phyloP scores from a whole-genome alignment of 306 rosid genomes.

The Parietaria judaica region DNA sequence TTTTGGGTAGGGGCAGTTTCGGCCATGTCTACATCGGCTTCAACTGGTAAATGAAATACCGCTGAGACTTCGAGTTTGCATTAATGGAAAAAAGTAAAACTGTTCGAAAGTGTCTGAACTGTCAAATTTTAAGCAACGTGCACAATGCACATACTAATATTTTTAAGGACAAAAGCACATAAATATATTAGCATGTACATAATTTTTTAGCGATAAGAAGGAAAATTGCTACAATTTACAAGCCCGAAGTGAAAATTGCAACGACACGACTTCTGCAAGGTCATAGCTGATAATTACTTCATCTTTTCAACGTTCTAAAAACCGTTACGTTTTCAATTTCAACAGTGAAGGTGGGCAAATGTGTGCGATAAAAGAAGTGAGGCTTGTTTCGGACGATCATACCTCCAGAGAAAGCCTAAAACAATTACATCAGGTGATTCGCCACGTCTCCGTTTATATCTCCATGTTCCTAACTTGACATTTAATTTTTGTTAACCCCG shows the following conservation, averaged over 20 bases:
- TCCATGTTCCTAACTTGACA: not conserved
- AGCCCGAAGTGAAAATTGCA: too few relatives aligned
- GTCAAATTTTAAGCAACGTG: too few relatives aligned
- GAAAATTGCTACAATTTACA: too few relatives aligned
- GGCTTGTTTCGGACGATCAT: slow-evolving; percentile 69
- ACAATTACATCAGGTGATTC: slow-evolving; percentile 82
- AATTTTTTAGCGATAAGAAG: too few relatives aligned
- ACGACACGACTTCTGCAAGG: too few relatives aligned
- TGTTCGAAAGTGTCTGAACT: too few relatives aligned
- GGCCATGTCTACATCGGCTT: slow-evolving; percentile 94
- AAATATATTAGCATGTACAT: too few relatives aligned
- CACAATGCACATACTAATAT: too few relatives aligned
- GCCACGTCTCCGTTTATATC: not conserved
- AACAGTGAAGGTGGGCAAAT: slow-evolving; percentile 92
- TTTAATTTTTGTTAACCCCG: slow-evolving; percentile 14
- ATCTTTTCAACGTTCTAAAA: slow-evolving; percentile 16
- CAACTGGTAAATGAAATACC: slow-evolving; percentile 45
- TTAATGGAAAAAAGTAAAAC: too few relatives aligned
- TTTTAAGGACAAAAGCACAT: too few relatives aligned
- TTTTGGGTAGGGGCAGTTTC: slow-evolving; percentile 90
- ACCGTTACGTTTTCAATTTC: slow-evolving; percentile 24
- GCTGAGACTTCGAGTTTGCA: not conserved
- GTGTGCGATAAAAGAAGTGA: slow-evolving; percentile 98
- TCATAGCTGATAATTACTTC: too few relatives aligned
- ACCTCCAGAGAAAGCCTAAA: slow-evolving; percentile 84